phyloP scores from a whole-genome alignment of 192 early-diverging fungal genomes.

The Martensiomyces pterosporus region DNA sequence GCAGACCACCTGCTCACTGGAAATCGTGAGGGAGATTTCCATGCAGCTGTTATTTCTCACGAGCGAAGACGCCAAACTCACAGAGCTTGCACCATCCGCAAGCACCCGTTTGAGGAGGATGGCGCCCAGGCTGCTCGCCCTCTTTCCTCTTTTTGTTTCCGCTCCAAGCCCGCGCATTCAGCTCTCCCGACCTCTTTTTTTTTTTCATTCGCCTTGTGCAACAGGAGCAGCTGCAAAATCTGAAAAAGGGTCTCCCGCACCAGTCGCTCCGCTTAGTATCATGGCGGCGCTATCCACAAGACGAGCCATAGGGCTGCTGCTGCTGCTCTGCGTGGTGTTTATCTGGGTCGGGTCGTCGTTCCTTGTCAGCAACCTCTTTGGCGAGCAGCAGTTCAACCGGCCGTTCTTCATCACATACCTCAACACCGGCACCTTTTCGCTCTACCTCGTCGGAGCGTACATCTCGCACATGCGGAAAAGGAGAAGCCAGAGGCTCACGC shows the following conservation, averaged over 20 bases:
- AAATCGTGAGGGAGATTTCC: no score
- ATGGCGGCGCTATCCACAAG: slow-evolving; percentile 25
- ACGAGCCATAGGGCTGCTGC: slow-evolving; percentile 58
- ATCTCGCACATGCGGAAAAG: slow-evolving; percentile 3
- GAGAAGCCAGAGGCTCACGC: not conserved
- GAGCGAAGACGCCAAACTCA: no score
- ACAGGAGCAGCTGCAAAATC: not conserved
- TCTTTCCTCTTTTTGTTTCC: no score
- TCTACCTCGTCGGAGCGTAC: slow-evolving; percentile 55
- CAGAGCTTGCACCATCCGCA: no score
- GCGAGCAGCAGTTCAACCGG: slow-evolving; percentile 62
- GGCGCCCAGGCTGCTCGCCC: no score
- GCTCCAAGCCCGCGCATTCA: no score
- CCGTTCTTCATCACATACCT: slow-evolving; percentile 78
- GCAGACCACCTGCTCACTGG: no score
- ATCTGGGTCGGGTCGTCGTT: slow-evolving; percentile 80
- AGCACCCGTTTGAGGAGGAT: no score
- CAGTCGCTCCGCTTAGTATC: not conserved
- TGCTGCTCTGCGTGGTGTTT: slow-evolving; percentile 65
- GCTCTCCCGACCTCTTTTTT: no score
- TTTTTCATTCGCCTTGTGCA: no score
- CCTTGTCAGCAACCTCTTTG: slow-evolving; percentile 73
- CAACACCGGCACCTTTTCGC: slow-evolving; percentile 70
- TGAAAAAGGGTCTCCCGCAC: not conserved
- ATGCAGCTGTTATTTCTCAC: no score